Evolutionary conservation across 2,329 filamentous ascomycete species (phyloP), one percentile per base, ranked within the genome.

Genomic region (Cucurbitaria berberidis): DNA sequence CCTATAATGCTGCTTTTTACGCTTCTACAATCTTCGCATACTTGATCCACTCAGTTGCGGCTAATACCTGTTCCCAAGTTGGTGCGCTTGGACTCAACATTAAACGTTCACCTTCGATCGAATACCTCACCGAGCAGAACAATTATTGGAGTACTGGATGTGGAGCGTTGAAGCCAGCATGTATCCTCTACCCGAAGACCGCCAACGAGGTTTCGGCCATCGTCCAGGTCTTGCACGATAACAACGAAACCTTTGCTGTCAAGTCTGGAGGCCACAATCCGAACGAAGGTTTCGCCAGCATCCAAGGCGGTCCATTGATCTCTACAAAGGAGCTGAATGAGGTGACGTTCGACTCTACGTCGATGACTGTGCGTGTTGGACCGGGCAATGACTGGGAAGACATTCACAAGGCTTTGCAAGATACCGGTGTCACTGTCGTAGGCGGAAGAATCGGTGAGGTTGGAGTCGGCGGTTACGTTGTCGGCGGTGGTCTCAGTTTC

Each of bases 191-290:
- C 26, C 64, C 64, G 1, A 59, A 56, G 9, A 82, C 74, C 34
- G 73, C 78, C 2, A 68, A 78, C 10, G 81, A 86, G 60, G 80
- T 86, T 41, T 76, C 81, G 0, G 74, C 76, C 16, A 78, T 84
- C 35, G 76, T 86, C 41, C 76, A 74, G n/a, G 72, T 81, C 26
- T 73, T 86, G 18, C 53, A 62, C 21, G 39, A 48, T 15, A 67
- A 65, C 49, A 77, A 76, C 9, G 67, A 77, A 34, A 79, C 79
- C 36, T 78, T 79, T 51, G 76, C 76, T 2, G 70, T 80, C 5
- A 77, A 76, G 43, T 73, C 74, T 30, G 78, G 78, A 35, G 78
- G 79, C 3, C 78, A 81, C 69, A 18, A 57, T 67, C 8, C 39
- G 15, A 41, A 41, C 19, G 39, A 41, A 41, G 39, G 39, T 22